phyloP scores from a whole-genome alignment of 1,139 yeast species.

The Keqinozyma sinolaborantium region DNA sequence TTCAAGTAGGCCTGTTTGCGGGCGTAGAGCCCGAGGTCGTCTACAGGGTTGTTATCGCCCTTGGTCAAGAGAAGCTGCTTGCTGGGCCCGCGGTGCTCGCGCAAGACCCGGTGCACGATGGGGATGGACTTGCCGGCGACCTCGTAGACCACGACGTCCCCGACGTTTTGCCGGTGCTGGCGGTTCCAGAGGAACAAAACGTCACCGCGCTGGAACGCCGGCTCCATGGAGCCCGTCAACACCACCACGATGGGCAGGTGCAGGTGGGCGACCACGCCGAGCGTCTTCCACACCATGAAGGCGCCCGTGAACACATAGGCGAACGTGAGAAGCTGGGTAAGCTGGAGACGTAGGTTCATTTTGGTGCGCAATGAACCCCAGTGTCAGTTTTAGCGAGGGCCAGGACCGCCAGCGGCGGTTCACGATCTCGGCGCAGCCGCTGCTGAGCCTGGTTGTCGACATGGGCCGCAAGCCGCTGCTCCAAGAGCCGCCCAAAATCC shows the following conservation, averaged over 20 bases:
- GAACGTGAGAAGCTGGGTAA: constrained; percentile 59
- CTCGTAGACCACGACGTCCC: constrained; percentile 97
- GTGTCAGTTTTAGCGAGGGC: no score
- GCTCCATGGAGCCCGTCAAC: constrained; percentile 98
- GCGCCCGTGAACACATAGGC: constrained; percentile 84
- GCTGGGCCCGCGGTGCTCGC: constrained; percentile 62
- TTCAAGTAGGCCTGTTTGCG: constrained; percentile 73
- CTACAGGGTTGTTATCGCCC: constrained; percentile 94
- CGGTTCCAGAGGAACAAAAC: constrained; percentile 89
- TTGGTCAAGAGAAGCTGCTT: constrained; percentile 83
- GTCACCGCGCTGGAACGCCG: constrained; percentile 98
- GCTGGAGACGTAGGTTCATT: constrained; percentile 47
- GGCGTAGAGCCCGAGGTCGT: constrained; percentile 84
- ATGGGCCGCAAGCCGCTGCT: not conserved
- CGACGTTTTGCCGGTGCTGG: constrained; percentile 62
- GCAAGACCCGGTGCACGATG: constrained; percentile 89
- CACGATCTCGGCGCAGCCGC: constrained; percentile 46
- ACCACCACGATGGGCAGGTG: constrained; percentile 96
- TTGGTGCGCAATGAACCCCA: not conserved
- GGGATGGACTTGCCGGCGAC: constrained; percentile 80
- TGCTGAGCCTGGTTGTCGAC: constrained; percentile 11
- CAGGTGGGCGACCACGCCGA: constrained; percentile 74
- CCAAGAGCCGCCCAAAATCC: constrained; percentile 3
- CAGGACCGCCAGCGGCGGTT: constrained; percentile 25
- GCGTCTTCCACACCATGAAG: constrained; percentile 86